Evolutionary conservation across 805 yeast genomes (phyloP), one percentile per base, ranked within the genome.

Genomic region (Clavispora vitiphila): DNA sequence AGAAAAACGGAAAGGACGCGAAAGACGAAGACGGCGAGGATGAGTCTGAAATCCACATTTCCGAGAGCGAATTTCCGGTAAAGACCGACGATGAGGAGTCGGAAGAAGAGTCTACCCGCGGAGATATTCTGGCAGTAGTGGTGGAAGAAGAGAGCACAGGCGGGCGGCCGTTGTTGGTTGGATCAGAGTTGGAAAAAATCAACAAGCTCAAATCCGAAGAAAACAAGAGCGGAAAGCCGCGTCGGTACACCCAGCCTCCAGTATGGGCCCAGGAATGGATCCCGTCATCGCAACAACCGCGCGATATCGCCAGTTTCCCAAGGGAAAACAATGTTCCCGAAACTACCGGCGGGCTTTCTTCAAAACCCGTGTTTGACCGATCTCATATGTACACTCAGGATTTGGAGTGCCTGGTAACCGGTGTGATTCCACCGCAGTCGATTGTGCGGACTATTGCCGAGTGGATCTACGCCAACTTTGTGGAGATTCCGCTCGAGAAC

Each of bases 391-490:
- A 59, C 9, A 58, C 68, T 36, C 59, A 59, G 9, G 73, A 67
- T 50, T 54, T 69, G 32, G 72, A 69, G 51, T 67, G 73, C 38
- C 77, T 88, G 32, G 74, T 87, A 14, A 81, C 88, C 0, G 90
- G 89, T 5, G 73, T 84, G 1, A 80, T 80, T 34, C 93, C 93
- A 1, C 77, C 86, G 37, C 88, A 87, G 55, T 91, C 87, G 53
- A 69, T 86, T 44, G 84, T 90, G 5, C 78, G 90, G 55, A 78
- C 86, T 25, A 79, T 90, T 6, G 84, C 93, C 18, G 87, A 83
- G 52, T 90, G 97, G 97, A 73, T 90, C 8, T 89, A 84, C 70
- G 89, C 95, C 15, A 83, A 86, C 48, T 71, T 88, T 36, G 72
- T 73, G 35, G 86, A 86, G 25, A 74, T 86, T 30, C 76, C 78